phyloP scores from a whole-genome alignment of 768 basidiomycete genomes.

The Melanogaster broomeanus region DNA sequence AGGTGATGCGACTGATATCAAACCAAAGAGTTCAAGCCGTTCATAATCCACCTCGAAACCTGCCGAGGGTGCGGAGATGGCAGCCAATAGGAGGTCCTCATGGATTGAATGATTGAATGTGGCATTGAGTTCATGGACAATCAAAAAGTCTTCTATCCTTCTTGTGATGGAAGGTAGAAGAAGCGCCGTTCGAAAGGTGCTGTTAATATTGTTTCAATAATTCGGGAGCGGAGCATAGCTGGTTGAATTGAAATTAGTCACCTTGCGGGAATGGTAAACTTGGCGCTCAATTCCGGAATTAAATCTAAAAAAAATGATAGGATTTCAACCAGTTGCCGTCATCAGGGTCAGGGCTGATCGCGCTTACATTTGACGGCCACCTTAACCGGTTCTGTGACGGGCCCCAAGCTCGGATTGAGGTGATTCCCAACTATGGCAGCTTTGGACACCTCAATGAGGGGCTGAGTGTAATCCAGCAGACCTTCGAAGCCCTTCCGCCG shows the following conservation, averaged over 20 bases:
- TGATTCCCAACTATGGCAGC: slow-evolving; percentile 54
- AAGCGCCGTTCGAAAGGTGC: slow-evolving; percentile 66
- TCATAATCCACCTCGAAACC: slow-evolving; percentile 78
- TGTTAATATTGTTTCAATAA: slow-evolving; percentile 35
- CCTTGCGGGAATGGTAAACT: slow-evolving; percentile 75
- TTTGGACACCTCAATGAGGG: slow-evolving; percentile 67
- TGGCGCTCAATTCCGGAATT: slow-evolving; percentile 81
- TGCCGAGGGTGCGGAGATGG: slow-evolving; percentile 71
- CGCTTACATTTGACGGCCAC: slow-evolving; percentile 60
- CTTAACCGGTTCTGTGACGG: slow-evolving; percentile 38
- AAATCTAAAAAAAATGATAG: slow-evolving; percentile 68
- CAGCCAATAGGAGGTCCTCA: slow-evolving; percentile 61
- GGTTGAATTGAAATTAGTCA: slow-evolving; percentile 33
- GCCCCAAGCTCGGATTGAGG: slow-evolving; percentile 55
- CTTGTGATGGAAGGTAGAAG: slow-evolving; percentile 74
- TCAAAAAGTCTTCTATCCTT: slow-evolving; percentile 70
- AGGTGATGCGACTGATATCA: slow-evolving; percentile 14
- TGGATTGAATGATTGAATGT: slow-evolving; percentile 65
- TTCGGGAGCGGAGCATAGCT: slow-evolving; percentile 16
- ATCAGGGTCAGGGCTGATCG: slow-evolving; percentile 15
- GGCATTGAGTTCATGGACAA: slow-evolving; percentile 79
- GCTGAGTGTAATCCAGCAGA: slow-evolving; percentile 62
- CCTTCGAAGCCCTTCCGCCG: slow-evolving; percentile 63
- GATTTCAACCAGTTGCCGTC: slow-evolving; percentile 26
- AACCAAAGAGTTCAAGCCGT: slow-evolving; percentile 81